Evolutionary conservation across 2,329 filamentous ascomycete species (phyloP), one percentile per base, ranked within the genome.

Genomic region (Pseudogymnoascus sp.): DNA sequence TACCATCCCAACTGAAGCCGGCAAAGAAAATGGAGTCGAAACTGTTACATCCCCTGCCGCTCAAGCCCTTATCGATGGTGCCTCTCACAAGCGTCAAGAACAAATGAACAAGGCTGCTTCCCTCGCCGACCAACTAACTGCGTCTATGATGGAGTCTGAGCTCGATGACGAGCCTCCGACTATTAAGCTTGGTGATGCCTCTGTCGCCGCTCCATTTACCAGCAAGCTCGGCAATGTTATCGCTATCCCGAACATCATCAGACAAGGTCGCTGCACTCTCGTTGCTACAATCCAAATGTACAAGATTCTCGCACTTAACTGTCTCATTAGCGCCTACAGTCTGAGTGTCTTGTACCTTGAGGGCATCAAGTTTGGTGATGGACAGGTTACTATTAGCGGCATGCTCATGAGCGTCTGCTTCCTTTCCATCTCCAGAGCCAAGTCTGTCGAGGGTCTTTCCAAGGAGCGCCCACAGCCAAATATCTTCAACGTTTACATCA

Each of bases 401-500:
- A 97, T 99, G 90, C 88, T 99, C 75, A 97, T 99, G 95, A 97
- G 93, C 71, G 95, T 99, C 60, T 99, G 95, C 79, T 99, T 99
- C 84, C 80, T 99, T 71, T 97, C 93, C 66, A 97, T 99, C 72
- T 97, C 95, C n/a, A 89, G 95, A 65, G 95, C 95, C 40, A 95
- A 92, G 80, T 91, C 95, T 31, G 95, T 99, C 61, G 95, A 99
- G 78, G 89, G 90, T 37, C 82, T 99, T 23, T 97, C 93, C 67
- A 97, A 97, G 78, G 95, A 99, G 77, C 89, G 95, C 40, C 95
- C 95, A 0, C 95, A 99, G 78, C 93, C 93, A 63, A 97, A 97
- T 77, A 99, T 99, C 74, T 97, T 97, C 83, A 99, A 99, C 79
- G 84, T 92, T 61, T 99, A 99, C 81, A 97, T 99, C 75, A 96